phyloP scores from a whole-genome alignment of 805 yeast species.

The Starmerella tilneyi region DNA sequence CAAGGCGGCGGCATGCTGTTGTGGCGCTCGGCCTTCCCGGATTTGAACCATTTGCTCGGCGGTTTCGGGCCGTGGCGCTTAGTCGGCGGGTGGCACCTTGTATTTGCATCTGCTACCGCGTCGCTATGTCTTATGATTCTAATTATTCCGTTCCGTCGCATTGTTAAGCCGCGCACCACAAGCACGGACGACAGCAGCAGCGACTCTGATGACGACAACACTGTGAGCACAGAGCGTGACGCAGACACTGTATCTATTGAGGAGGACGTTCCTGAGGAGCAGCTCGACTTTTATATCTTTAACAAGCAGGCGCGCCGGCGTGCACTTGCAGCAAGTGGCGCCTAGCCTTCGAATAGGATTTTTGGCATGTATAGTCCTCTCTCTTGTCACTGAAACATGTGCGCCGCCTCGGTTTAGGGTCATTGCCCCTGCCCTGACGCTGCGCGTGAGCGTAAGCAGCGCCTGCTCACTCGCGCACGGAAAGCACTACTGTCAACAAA shows the following conservation, averaged over 20 bases:
- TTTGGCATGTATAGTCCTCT: neutral
- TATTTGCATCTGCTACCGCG: slow-evolving; percentile 18
- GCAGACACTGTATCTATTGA: slow-evolving; percentile 23
- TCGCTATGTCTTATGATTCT: slow-evolving; percentile 18
- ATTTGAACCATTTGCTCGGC: slow-evolving; percentile 18
- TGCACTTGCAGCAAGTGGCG: slow-evolving; percentile 14
- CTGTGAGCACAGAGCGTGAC: slow-evolving; percentile 17
- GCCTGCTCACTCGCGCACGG: too few species aligned
- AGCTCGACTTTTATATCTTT: slow-evolving; percentile 25
- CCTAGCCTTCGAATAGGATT: neutral
- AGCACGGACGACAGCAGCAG: slow-evolving; percentile 15
- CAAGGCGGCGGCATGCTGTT: slow-evolving; percentile 20
- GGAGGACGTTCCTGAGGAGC: slow-evolving; percentile 23
- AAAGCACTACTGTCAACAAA: too few species aligned
- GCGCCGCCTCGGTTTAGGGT: too few species aligned
- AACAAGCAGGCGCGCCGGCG: slow-evolving; percentile 24
- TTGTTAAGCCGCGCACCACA: slow-evolving; percentile 19
- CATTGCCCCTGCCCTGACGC: neutral
- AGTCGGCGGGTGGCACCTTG: slow-evolving; percentile 23
- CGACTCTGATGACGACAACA: slow-evolving; percentile 20
- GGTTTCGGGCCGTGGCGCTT: slow-evolving; percentile 23
- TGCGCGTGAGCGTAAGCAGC: too few species aligned
- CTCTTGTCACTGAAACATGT: too few species aligned
- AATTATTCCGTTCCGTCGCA: slow-evolving; percentile 24
- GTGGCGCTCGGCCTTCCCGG: slow-evolving; percentile 17